A percentile compares a stretch with the other conserved stretches of the same genome.
phyloP scores from a whole-genome alignment of 1,284 basidiomycete genomes.

The Bjerkandera adusta region DNA sequence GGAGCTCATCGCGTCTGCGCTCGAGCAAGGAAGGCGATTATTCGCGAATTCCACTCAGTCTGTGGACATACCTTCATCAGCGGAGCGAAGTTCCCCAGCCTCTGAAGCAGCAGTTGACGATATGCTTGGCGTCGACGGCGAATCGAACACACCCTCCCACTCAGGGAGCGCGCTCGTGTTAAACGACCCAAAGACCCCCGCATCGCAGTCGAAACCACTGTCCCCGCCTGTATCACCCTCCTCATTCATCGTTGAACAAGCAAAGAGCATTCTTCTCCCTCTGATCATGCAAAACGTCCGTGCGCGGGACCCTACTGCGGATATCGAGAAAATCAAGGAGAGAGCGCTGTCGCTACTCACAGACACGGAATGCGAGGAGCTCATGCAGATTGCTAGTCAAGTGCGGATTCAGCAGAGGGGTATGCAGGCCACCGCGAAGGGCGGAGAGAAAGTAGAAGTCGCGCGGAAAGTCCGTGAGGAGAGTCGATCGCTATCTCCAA shows the following conservation, averaged over 20 bases:
- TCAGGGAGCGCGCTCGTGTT: background rate
- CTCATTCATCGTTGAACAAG: slow-evolving; percentile 14
- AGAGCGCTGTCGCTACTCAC: slow-evolving; percentile 21
- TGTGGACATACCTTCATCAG: background rate
- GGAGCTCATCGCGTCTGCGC: slow-evolving; percentile 12
- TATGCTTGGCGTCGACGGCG: slow-evolving; percentile 1
- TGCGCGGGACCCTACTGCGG: slow-evolving; percentile 21
- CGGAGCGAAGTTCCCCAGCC: background rate
- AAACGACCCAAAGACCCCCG: background rate
- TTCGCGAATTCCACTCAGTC: background rate
- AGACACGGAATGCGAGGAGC: slow-evolving; percentile 24
- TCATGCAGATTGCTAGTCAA: slow-evolving; percentile 22
- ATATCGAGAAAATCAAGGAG: slow-evolving; percentile 17
- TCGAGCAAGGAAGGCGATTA: slow-evolving; percentile 6
- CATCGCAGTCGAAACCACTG: background rate
- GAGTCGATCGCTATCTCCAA: no score
- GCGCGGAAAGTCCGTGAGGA: no score
- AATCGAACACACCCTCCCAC: background rate
- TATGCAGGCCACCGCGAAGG: no score
- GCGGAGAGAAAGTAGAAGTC: no score
- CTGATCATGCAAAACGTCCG: slow-evolving; percentile 23
- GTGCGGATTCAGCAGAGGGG: slow-evolving; percentile 20
- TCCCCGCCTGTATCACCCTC: background rate
- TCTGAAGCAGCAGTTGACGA: slow-evolving; percentile 13
- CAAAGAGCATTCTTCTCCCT: slow-evolving; percentile 22